Evolutionary conservation across 176 grass and related monocot species (phyloP).

Genomic region (Themeda triandra): DNA sequence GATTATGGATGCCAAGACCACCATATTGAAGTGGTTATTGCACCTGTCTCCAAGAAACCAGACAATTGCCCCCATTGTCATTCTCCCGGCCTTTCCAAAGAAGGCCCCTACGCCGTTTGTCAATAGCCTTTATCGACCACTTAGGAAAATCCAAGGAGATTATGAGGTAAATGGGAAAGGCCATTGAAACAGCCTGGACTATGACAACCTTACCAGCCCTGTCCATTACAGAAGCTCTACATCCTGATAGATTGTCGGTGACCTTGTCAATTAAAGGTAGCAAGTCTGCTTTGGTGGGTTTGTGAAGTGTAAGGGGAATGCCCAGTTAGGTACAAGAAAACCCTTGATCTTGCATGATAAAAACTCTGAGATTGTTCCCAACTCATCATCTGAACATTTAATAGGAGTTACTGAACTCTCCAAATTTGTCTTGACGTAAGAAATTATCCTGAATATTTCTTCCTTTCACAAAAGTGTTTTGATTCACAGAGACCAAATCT

Average conservation of each 20-base stretch:
- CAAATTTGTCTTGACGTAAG: neutral
- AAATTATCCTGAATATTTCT: neutral
- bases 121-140: neutral
- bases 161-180: neutral
- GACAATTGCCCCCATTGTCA: neutral
- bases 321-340: no score
- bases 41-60: neutral
- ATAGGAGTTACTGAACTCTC: no score
- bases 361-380: no score
- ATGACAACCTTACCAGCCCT: neutral
- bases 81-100: neutral
- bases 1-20: neutral
- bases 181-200: neutral
- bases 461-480: neutral
- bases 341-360: no score
- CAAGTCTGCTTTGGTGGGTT: no score
- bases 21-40: neutral
- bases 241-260: neutral
- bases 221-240: neutral
- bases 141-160: neutral
- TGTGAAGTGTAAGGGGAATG: no score
- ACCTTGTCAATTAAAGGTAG: neutral
- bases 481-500: neutral
- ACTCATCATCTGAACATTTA: no score
- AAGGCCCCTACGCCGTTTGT: neutral